Base-by-base conservation (phyloP, 768 basidiomycete genomes). In the Trametes punicea region DNA sequence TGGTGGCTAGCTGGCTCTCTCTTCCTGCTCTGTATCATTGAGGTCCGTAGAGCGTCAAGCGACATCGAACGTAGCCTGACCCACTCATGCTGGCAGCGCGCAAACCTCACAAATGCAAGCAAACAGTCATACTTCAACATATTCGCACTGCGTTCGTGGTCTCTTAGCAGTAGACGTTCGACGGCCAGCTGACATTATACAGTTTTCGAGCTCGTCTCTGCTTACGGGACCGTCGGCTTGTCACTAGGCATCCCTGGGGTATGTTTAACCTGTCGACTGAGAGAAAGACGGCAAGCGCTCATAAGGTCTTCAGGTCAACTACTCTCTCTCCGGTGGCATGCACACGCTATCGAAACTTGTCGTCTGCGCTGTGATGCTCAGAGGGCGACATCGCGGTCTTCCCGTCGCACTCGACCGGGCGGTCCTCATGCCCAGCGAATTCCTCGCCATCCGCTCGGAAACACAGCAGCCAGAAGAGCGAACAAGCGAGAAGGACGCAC, bases 1-100 rank as follows among this genome's bases (percentile, higher is more conserved):
- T 97, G 95, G 95, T 97, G 93, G 93, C 70, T 98, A n/a, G 88
- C 77, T 0, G 71, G 91, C 9, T 93, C 90, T 0, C 70, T 98
- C 5, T 93, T 93, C 70, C 70, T 96, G 2, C 74, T 98, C 33
- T 97, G 94, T 67, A 95, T 98, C 59, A 84, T 96, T 57, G 96
- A 97, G 80, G 92, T 90, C 15, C 59, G 61, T 78, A 59, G 13
- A 23, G 18, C 20, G 5, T 23, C 6, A 7, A 38, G 16, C 8
- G 36, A 16, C n/a, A n/a, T n/a, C 11, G 40, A n/a, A 20, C 11
- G 21, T 7, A 41, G 23, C 18, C 11, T 7, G 3, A 6, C 25
- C 13, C 11, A 26, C 2, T 11, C 10, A 25, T 26, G 2, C 15
- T 26, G 34, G 8, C 58, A 92, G 88, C 78, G 82, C 49, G 74